Conservation (phyloP, 768 basidiomycete genomes). For the Daedaleopsis nitida region DNA sequence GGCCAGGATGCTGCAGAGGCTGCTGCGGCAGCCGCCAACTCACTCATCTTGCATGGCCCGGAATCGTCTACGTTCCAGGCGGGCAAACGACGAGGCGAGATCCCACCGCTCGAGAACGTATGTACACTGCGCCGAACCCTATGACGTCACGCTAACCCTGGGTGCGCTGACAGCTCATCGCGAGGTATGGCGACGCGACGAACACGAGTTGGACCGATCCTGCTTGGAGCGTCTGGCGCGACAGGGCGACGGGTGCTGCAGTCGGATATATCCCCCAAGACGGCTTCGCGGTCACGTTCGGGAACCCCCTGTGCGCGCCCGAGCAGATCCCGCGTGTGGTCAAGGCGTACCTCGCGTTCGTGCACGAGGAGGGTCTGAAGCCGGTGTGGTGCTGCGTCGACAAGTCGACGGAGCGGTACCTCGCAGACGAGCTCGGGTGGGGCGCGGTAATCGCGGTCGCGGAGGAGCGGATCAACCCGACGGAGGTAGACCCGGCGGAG, state of each 20-base stretch:
- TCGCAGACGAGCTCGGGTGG: slow-evolving; percentile 56
- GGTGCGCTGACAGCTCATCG: slow-evolving; percentile 55
- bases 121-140: not conserved
- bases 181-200: slow-evolving; percentile 65
- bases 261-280: slow-evolving; percentile 60
- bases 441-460: slow-evolving; percentile 62
- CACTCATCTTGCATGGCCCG: slow-evolving; percentile 31
- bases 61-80: slow-evolving; percentile 30
- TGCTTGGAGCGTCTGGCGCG: slow-evolving; percentile 50
- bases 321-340: slow-evolving; percentile 45
- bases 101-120: slow-evolving; percentile 36
- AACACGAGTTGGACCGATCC: slow-evolving; percentile 74
- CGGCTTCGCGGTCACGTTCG: slow-evolving; percentile 62
- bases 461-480: slow-evolving; percentile 54
- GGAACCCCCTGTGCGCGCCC: slow-evolving; percentile 53
- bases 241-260: slow-evolving; percentile 55
- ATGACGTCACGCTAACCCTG: not conserved
- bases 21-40: slow-evolving; percentile 24
- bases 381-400: slow-evolving; percentile 66
- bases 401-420: slow-evolving; percentile 49
- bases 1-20: slow-evolving; percentile 30
- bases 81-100: slow-evolving; percentile 26
- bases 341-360: slow-evolving; percentile 45
- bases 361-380: slow-evolving; percentile 45
- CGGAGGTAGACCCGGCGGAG: slow-evolving; percentile 48